Conservation (phyloP, 163 green algal species). For the Chlorella variabilis region DNA sequence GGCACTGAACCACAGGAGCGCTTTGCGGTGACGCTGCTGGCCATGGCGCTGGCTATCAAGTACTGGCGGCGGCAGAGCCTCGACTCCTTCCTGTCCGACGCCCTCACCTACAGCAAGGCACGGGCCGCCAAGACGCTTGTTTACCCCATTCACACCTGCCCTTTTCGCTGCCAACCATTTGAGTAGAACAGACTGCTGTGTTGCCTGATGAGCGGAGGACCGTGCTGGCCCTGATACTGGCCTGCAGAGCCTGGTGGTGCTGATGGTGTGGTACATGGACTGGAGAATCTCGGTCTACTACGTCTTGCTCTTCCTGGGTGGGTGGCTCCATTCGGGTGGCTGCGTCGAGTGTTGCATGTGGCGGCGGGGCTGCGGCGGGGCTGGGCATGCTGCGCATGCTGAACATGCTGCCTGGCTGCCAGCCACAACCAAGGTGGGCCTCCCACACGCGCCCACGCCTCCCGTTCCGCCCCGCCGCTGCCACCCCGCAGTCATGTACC, state of each 20-base stretch:
- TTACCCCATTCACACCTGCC: no score
- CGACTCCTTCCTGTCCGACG: slow-evolving; percentile 49
- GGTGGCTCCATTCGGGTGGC: no score
- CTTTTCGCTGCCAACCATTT: no score
- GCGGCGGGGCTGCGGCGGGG: no score
- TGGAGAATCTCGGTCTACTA: slow-evolving; percentile 25
- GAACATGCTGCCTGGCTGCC: neutral
- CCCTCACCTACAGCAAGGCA: slow-evolving; percentile 53
- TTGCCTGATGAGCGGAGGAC: no score
- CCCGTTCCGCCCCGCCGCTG: no score
- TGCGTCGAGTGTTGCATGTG: no score
- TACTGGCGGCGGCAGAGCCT: slow-evolving; percentile 36
- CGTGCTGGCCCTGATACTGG: no score
- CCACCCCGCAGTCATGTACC: slow-evolving; percentile 39
- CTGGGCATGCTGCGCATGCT: neutral
- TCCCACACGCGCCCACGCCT: no score
- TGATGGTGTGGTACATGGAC: slow-evolving; percentile 39
- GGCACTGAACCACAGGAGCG: slow-evolving; percentile 52
- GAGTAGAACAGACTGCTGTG: no score
- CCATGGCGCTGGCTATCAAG: slow-evolving; percentile 39
- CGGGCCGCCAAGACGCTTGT: neutral
- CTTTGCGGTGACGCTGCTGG: slow-evolving; percentile 27
- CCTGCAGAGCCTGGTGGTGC: neutral
- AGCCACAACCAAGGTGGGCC: neutral
- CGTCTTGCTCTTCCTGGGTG: slow-evolving; percentile 3